Evolutionary conservation across 306 rosid species (phyloP).

Genomic region (Ammopiptanthus mongolicus): DNA sequence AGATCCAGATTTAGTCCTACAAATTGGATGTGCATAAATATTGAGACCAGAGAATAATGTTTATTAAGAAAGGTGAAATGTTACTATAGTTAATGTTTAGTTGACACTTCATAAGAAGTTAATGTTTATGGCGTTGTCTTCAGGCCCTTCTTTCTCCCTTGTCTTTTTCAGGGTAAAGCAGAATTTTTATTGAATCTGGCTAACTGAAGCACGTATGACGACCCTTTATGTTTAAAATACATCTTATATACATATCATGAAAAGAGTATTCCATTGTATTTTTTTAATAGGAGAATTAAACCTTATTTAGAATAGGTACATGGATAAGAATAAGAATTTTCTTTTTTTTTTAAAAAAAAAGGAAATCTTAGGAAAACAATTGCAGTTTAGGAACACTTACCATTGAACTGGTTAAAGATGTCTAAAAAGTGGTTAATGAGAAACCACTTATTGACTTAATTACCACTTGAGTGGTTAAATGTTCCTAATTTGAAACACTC

Average conservation of each 20-base stretch:
- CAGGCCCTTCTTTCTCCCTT: not conserved
- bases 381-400: not conserved
- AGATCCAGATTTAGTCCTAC: slow-evolving; percentile 38
- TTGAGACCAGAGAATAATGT: not conserved
- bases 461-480: not conserved
- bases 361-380: not conserved
- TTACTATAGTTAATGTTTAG: not conserved
- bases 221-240: not conserved
- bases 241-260: not conserved
- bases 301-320: not conserved
- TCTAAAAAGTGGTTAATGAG: not conserved
- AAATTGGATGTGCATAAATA: slow-evolving; percentile 9
- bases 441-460: not conserved
- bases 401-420: not conserved
- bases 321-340: not conserved
- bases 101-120: not conserved
- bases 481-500: not conserved
- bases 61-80: slow-evolving; percentile 13
- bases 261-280: not conserved
- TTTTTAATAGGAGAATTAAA: not conserved
- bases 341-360: not conserved
- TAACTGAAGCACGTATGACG: not conserved
- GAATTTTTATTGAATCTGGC: not conserved
- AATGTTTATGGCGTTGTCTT: not conserved
- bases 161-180: not conserved